phyloP scores from a whole-genome alignment of 164 flowering plant genomes.

The Magnolia changhungtana region DNA sequence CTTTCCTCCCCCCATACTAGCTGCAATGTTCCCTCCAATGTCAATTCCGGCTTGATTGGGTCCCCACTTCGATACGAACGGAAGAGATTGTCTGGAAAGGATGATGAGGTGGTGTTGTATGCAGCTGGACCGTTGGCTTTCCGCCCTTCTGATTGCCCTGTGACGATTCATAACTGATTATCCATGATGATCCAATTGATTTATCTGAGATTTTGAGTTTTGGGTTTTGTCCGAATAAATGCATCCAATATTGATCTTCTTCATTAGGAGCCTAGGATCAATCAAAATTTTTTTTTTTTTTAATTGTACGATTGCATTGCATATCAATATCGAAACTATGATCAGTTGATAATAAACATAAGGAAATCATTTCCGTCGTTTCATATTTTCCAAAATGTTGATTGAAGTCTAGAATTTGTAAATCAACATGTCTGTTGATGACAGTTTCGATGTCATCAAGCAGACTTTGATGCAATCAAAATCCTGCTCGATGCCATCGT shows the following conservation, averaged over 20 bases:
- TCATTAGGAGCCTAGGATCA: not conserved
- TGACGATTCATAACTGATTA: constrained; percentile 18
- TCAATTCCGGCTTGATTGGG: constrained; percentile 66
- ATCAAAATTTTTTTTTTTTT: not conserved
- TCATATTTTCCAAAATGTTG: no score
- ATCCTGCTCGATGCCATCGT: no score
- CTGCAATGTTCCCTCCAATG: constrained; percentile 58
- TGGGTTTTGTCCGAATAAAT: not conserved
- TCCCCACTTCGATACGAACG: constrained; percentile 58
- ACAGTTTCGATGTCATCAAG: no score
- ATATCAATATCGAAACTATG: no score
- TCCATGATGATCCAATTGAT: not conserved
- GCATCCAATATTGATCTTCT: not conserved
- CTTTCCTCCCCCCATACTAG: constrained; percentile 60
- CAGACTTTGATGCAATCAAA: no score
- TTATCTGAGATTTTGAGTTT: no score
- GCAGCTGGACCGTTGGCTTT: constrained; percentile 82
- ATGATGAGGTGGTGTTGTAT: constrained; percentile 63
- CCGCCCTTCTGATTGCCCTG: constrained; percentile 58
- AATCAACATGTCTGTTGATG: no score
- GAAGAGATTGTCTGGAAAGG: constrained; percentile 34
- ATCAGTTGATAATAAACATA: no score
- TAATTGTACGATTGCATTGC: no score
- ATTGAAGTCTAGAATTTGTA: no score
- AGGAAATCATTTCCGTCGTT: no score